Base-by-base conservation (phyloP, 2,329 filamentous ascomycete species). In the Sporothrix brunneoviolacea region DNA sequence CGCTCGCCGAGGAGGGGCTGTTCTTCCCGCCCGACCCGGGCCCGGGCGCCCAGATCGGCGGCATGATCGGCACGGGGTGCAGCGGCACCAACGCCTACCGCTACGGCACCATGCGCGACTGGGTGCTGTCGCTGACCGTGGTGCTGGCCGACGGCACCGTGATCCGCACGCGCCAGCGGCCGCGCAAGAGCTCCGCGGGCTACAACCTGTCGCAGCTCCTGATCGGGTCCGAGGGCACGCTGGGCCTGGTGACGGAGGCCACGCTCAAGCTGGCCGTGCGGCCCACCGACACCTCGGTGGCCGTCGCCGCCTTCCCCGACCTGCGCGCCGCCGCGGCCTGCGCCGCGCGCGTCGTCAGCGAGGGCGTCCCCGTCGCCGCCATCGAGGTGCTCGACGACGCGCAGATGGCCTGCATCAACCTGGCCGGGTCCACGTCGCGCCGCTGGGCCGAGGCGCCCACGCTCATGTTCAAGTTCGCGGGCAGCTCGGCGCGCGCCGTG, bases 11-110 rank as follows among this genome's bases (percentile, higher is more conserved):
- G 43, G 74, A 88, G 53, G 86, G 85, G 24, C 77, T 96, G 4
- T 95, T 95, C 74, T 95, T 95, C 70, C 90, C 90, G 19, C 90
- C 89, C 1, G 90, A 95, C 65, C 90, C 90, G 16, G 91, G 90
- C 48, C 90, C 91, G 47, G 89, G 90, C 16, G 90, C 90, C 54
- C 88, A 88, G 83, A 95, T 96, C 60, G 90, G 90, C 51, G 90
- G 90, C 50, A 90, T 90, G 86, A 80, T 90, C 30, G 86, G 84
- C 19, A 90, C 86, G 3, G 78, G 78, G 32, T 80, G 76, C 70
- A 80, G 75, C 62, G 90, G 90, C 53, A 95, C 90, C 13, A 95
- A 95, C 65, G 84, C 90, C 15, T 95, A 94, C 70, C 79, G 90
- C 52, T 95, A 95, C 65, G 91, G 90, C 55, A 95, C 90, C 2